Percentiles rank a stretch among this genome's conserved stretches.
Conservation (phyloP, 164 flowering plant species). For the Kalanchoe fedtschenkoi region DNA sequence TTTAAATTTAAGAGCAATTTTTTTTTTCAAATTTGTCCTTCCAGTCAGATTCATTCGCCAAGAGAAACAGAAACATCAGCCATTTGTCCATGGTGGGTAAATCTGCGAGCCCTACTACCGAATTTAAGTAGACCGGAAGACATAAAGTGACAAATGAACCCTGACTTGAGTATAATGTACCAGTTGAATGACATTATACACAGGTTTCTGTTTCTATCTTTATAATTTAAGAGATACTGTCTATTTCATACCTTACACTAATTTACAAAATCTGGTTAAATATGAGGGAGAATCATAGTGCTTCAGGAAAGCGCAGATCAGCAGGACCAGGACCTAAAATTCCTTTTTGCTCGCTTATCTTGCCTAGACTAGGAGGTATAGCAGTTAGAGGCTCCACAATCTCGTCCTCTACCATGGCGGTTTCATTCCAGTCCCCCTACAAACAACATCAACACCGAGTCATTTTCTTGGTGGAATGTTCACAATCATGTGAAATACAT, state of each 20-base stretch:
- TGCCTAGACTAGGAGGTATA: slow-evolving; percentile 3
- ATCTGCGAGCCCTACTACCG: too few species aligned
- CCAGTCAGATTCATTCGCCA: too few species aligned
- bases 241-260: background rate
- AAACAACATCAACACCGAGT: background rate
- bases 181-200: too few species aligned
- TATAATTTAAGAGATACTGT: slow-evolving; percentile 53
- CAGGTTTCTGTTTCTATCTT: too few species aligned
- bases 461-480: background rate
- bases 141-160: too few species aligned
- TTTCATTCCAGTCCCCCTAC: slow-evolving; percentile 10
- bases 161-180: too few species aligned
- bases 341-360: slow-evolving; percentile 11
- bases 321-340: slow-evolving; percentile 12
- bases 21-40: too few species aligned
- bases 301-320: slow-evolving; percentile 8
- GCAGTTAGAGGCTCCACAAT: background rate
- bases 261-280: background rate
- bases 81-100: too few species aligned
- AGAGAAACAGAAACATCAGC: too few species aligned
- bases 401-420: slow-evolving; percentile 6
- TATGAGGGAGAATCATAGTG: background rate
- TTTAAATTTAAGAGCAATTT: too few species aligned
- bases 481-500: too few species aligned
- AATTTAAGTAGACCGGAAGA: too few species aligned